Base-by-base conservation (phyloP, 1,139 yeast genomes). In the Diutina neorugosa region DNA sequence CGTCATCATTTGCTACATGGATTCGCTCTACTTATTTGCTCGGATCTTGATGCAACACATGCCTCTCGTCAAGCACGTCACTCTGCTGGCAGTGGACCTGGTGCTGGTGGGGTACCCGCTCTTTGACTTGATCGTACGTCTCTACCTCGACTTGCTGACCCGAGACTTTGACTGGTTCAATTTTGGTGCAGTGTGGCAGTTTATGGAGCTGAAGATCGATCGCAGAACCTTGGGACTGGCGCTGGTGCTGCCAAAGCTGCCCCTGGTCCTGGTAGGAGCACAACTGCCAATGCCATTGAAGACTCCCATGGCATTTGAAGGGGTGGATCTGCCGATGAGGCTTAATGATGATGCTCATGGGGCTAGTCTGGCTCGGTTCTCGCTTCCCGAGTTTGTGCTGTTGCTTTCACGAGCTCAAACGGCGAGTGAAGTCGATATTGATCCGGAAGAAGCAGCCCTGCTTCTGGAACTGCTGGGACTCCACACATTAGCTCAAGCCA, bases 1-100 rank as follows among this genome's bases (percentile, higher is more conserved):
- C 41, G 66, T 74, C 53, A 67, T 74, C 23, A 72, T 74, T 12
- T 65, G 66, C 52, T 74, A 74, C 57, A 59, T 73, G 61, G 79
- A 75, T 55, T 63, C 76, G 1, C 61, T 76, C 9, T 69, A 72
- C 55, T 63, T 73, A 51, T 63, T 74, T 16, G 57, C 75, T 4
- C 63, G 64, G 44, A 59, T 75, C 41, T 62, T 71, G 6, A 61
- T 71, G 42, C 64, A 63, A 46, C 77, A 75, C 56, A 71, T 68
- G 56, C 67, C 69, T 50, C 63, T 74, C 34, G 68, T 73, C 25
- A 71, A 69, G 55, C 65, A 66, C 40, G 65, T 73, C 52, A 66
- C 60, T 25, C 42, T 20, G 43, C 43, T 34, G 43, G 25, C 43
- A 9, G 20, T n/a, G 27, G 43, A 34, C 27, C n/a, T 16, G 31